A percentile compares a stretch with the other conserved stretches of the same genome.
Evolutionary conservation across 1,139 yeast genomes (phyloP).

Genomic region (Geotrichum siamense): DNA sequence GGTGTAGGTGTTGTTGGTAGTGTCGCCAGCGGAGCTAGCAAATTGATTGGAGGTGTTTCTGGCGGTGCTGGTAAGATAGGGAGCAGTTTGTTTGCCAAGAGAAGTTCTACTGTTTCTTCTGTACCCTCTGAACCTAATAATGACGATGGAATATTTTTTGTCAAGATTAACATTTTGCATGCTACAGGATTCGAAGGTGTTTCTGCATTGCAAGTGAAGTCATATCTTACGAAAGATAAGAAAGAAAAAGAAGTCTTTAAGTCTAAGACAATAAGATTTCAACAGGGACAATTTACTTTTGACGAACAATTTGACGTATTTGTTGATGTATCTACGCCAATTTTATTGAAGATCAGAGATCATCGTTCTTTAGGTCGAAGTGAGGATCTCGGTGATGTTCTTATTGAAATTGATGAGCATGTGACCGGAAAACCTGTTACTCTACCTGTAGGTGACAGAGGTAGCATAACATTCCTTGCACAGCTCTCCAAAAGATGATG

Average conservation of each 20-base stretch:
- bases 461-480: slow-evolving; percentile 23
- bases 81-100: background rate
- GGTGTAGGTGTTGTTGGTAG: slow-evolving; percentile 15
- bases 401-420: slow-evolving; percentile 26
- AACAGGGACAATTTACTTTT: slow-evolving; percentile 44
- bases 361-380: slow-evolving; percentile 72
- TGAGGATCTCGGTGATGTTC: slow-evolving; percentile 52
- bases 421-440: slow-evolving; percentile 27
- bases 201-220: slow-evolving; percentile 31
- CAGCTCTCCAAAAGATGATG: too few species aligned
- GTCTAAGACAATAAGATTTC: slow-evolving; percentile 51
- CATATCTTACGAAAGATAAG: slow-evolving; percentile 25
- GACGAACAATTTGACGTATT: slow-evolving; percentile 63
- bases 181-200: slow-evolving; percentile 29
- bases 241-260: slow-evolving; percentile 51
- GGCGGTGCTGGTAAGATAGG: slow-evolving; percentile 6
- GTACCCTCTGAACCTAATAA: slow-evolving; percentile 17
- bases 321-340: slow-evolving; percentile 48
- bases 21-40: background rate
- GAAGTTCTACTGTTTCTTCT: background rate
- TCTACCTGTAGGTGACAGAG: slow-evolving; percentile 20
- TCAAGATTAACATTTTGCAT: slow-evolving; percentile 26
- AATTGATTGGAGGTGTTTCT: slow-evolving; percentile 3
- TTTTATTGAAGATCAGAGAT: slow-evolving; percentile 55
- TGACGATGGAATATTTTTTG: slow-evolving; percentile 18